Base-by-base conservation (phyloP, 192 early-diverging fungal genomes). In the Coemansia asiatica region DNA sequence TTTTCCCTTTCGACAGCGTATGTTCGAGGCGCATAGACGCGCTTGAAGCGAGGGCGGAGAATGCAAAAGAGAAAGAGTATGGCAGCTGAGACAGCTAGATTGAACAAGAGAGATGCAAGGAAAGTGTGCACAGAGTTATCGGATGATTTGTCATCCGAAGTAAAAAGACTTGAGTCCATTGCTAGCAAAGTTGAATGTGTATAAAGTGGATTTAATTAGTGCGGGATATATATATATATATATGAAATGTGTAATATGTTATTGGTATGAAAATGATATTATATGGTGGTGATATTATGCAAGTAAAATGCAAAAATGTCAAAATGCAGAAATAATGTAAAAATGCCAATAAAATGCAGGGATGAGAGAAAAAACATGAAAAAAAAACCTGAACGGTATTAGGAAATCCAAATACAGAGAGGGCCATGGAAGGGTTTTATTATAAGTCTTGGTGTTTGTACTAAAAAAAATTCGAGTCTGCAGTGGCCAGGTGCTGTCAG, bases 21-120 rank as follows among this genome's bases (percentile, higher is more conserved):
- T 21, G 87, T 87, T 29, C 90, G 83, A 9, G 92, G 91, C 40
- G 87, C 83, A 48, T 93, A 96, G 35, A 90, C 86, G 22, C 85
- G 82, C 13, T 82, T 85, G 25, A 87, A 81, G 35, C 83, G 82
- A 9, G 85, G 85, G 7, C 94, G 76, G 13, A 91, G 75, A 19
- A 94, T 56, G 59, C 81, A 82, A 72, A 94, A 94, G 16, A 79
- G 64, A 5, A 84, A 26, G 67, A 89, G 84, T 23, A 91, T 61
- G 0, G 48, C 70, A 7, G 83, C 33, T 15, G 84, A 84, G 6
- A 90, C 28, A 6, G 63, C 80, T 1, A 71, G 68, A 71, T 94
- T 94, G 71, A 94, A 90, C 22, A 83, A 56, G 6, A 94, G 48
- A 1, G 94, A 84, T 2, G 91, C 86, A 1, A 84, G 63, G 63